Conservation (phyloP, 257 asterid species). For the Solanum virginianum region DNA sequence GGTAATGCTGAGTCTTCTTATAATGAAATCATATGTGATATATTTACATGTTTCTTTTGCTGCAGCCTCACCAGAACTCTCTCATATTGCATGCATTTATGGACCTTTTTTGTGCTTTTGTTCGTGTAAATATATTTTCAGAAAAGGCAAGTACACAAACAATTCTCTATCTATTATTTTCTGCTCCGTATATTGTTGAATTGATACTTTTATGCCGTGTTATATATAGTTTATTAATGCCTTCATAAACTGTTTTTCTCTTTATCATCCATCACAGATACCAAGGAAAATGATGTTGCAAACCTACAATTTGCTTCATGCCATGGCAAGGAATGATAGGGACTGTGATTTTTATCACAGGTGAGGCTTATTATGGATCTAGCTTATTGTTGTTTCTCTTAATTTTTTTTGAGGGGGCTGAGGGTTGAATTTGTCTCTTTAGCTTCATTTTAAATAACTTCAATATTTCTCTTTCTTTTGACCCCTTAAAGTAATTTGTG, state of each 20-base stretch:
- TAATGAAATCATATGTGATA: not conserved
- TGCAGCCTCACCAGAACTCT: constrained; percentile 97
- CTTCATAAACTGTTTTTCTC: not conserved
- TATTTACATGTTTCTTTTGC: constrained; percentile 13
- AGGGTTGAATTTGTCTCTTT: not conserved
- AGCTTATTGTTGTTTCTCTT: not conserved
- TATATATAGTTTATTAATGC: not conserved
- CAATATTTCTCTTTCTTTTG: not conserved
- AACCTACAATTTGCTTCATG: constrained; percentile 78
- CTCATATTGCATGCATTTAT: constrained; percentile 95
- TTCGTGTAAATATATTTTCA: constrained; percentile 87
- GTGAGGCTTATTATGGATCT: constrained; percentile 21
- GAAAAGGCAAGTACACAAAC: constrained; percentile 60
- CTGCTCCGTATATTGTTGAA: not conserved
- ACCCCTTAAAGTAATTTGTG: not conserved
- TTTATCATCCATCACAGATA: constrained; percentile 34
- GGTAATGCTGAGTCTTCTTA: not conserved
- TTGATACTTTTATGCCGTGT: not conserved
- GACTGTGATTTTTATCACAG: constrained; percentile 96
- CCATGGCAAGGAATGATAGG: constrained; percentile 78
- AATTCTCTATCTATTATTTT: not conserved
- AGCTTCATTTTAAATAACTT: not conserved
- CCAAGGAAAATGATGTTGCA: constrained; percentile 97
- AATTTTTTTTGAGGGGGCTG: not conserved
- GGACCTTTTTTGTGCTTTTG: constrained; percentile 98